Conservation (phyloP, 495 filamentous ascomycete species). For the Echria macrotheca region DNA sequence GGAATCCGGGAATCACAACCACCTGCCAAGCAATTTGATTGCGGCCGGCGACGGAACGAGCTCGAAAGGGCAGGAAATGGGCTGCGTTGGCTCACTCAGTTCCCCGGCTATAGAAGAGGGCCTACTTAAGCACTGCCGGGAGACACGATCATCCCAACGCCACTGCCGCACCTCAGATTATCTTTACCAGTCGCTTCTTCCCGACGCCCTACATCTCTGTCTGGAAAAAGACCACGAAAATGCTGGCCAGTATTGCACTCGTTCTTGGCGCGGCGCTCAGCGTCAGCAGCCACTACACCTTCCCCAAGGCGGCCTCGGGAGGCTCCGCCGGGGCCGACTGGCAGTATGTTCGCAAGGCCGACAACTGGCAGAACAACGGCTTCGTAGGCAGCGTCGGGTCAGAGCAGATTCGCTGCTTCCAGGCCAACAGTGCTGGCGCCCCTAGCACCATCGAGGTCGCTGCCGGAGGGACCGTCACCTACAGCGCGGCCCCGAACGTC, state of each 20-base stretch:
- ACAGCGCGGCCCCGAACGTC: slow-evolving; percentile 34
- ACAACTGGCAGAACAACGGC: slow-evolving; percentile 38
- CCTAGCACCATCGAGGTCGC: slow-evolving; percentile 30
- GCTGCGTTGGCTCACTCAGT: neutral
- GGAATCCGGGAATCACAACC: neutral
- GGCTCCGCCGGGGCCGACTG: slow-evolving; percentile 25
- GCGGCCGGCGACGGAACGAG: neutral
- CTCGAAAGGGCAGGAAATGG: neutral
- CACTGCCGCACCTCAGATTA: too few species aligned
- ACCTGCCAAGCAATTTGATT: neutral
- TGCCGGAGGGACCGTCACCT: slow-evolving; percentile 40
- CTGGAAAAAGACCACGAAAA: slow-evolving; percentile 2
- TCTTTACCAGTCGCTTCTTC: too few species aligned
- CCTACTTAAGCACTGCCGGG: neutral
- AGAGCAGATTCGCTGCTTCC: slow-evolving; percentile 46
- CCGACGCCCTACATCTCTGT: neutral
- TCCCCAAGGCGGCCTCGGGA: slow-evolving; percentile 18
- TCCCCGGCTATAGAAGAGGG: neutral
- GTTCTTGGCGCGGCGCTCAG: slow-evolving; percentile 17
- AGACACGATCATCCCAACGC: neutral
- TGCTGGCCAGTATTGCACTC: slow-evolving; percentile 18
- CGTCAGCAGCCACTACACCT: slow-evolving; percentile 27
- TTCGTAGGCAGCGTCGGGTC: slow-evolving; percentile 40
- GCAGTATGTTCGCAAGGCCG: slow-evolving; percentile 34
- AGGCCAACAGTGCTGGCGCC: slow-evolving; percentile 25